phyloP scores from a whole-genome alignment of 2,329 filamentous ascomycete species.

The Aspergillus sp. region DNA sequence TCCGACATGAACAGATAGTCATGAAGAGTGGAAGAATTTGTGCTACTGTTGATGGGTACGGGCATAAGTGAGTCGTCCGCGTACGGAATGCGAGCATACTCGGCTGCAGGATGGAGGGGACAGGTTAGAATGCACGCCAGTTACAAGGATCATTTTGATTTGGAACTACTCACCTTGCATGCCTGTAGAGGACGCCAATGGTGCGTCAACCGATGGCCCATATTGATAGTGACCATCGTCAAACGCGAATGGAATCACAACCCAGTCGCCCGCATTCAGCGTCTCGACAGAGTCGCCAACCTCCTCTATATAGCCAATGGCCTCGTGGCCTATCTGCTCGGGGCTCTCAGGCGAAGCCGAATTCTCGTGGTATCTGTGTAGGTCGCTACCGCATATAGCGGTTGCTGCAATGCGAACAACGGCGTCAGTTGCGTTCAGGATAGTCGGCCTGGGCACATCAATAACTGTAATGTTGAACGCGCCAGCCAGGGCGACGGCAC shows the following conservation, averaged over 20 bases:
- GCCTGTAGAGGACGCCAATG: not conserved
- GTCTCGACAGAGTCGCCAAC: constrained; percentile 16
- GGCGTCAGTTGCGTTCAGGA: not conserved
- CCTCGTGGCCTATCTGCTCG: constrained; percentile 22
- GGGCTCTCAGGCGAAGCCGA: constrained; percentile 20
- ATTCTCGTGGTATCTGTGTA: constrained; percentile 34
- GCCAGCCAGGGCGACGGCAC: not conserved
- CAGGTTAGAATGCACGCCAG: too few species aligned
- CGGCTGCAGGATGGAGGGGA: constrained; percentile 2
- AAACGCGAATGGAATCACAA: constrained; percentile 20
- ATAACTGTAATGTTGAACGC: not conserved
- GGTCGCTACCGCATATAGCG: not conserved
- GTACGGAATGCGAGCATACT: constrained; percentile 19
- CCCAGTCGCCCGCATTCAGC: constrained; percentile 21
- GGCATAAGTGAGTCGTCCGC: constrained; percentile 20
- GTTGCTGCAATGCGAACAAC: not conserved
- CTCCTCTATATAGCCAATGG: constrained; percentile 19
- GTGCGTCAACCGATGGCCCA: not conserved
- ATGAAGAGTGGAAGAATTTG: constrained; percentile 10
- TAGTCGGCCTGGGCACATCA: not conserved
- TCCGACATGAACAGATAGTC: constrained; percentile 12
- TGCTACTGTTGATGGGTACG: constrained; percentile 7
- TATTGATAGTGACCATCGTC: constrained; percentile 9
- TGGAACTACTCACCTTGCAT: not conserved
- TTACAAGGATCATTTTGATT: too few species aligned